Evolutionary conservation across 2,329 filamentous ascomycete species (phyloP), one percentile per base, ranked within the genome.

Genomic region (Aspergillus sp.): DNA sequence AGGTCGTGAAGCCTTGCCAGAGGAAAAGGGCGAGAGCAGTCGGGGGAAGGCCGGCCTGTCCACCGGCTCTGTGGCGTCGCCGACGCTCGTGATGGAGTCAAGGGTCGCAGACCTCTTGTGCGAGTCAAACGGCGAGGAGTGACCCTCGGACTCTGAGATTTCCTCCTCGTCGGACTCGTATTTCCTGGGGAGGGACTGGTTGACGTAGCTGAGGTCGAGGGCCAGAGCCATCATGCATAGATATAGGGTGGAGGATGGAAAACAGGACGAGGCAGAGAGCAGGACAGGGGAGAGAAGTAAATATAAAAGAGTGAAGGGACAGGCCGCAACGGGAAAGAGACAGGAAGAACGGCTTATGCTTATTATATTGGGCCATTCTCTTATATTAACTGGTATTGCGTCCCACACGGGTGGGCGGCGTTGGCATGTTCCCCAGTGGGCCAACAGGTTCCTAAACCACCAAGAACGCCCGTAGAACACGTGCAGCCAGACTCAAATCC

Each of bases 101-200:
- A 66, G 68, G 8, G 62, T 61, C 13, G 51, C 67, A 5, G 55
- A 39, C 12, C 64, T 62, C 57, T 60, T 62, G 39, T 66, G 66
- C 7, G 66, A 66, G 38, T 70, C 66, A 20, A 71, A 60, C 1
- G 69, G 69, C 18, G 73, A 73, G 13, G 67, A 62, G 59, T 68
- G 58, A 41, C 71, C 67, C 56, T 74, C 72, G 1, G 73, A 71
- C 58, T 75, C 73, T 12, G 73, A 75, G 6, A 71, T 64, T 44
- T 71, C 72, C 58, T 75, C 73, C 58, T 75, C 73, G 24, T 75
- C 73, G 11, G 73, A 75, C 47, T 75, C 72, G 58, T 75, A 75
- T 26, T 66, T 66, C 41, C 65, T 66, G 45, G 71, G 71, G 13
- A 72, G 64, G 42, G 67, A 69, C 34, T 65, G 63, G 57, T 67